Evolutionary conservation across 2,329 filamentous ascomycete genomes (phyloP).

Genomic region (Helicocarpus griseus): DNA sequence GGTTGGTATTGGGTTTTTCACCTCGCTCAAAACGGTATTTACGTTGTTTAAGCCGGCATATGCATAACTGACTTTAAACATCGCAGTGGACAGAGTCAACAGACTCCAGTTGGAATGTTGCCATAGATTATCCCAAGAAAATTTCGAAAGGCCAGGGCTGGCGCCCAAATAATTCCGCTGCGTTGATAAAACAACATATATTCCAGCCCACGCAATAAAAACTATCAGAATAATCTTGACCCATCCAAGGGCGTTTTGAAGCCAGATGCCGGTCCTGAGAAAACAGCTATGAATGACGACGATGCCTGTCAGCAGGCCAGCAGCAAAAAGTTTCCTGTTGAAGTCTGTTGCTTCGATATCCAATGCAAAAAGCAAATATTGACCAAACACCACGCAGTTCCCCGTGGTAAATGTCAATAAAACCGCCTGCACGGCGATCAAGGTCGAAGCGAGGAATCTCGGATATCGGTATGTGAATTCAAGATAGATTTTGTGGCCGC

Average conservation of each 20-base stretch:
- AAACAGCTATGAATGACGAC: slow-evolving; percentile 29
- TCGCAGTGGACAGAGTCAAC: slow-evolving; percentile 42
- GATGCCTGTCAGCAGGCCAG: neutral
- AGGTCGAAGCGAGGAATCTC: slow-evolving; percentile 52
- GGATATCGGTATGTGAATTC: slow-evolving; percentile 59
- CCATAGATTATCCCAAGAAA: neutral
- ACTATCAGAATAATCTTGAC: slow-evolving; percentile 43
- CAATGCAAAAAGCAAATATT: slow-evolving; percentile 53
- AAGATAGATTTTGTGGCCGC: slow-evolving; percentile 61
- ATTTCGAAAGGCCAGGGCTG: neutral
- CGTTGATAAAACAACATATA: neutral
- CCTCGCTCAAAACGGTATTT: slow-evolving; percentile 63
- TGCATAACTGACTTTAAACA: slow-evolving; percentile 54
- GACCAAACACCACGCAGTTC: slow-evolving; percentile 60
- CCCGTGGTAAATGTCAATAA: slow-evolving; percentile 58
- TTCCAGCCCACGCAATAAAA: neutral
- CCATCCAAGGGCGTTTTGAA: slow-evolving; percentile 55
- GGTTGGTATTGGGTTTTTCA: slow-evolving; percentile 57
- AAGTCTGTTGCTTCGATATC: slow-evolving; percentile 29
- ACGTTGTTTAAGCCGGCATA: slow-evolving; percentile 53
- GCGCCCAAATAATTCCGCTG: neutral
- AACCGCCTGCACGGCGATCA: slow-evolving; percentile 56
- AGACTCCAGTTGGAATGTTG: neutral
- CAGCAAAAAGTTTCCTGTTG: neutral
- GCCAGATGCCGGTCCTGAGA: slow-evolving; percentile 45